Conservation (phyloP, 2,329 filamentous ascomycete genomes). For the Coccinonectria pachysandricola region DNA sequence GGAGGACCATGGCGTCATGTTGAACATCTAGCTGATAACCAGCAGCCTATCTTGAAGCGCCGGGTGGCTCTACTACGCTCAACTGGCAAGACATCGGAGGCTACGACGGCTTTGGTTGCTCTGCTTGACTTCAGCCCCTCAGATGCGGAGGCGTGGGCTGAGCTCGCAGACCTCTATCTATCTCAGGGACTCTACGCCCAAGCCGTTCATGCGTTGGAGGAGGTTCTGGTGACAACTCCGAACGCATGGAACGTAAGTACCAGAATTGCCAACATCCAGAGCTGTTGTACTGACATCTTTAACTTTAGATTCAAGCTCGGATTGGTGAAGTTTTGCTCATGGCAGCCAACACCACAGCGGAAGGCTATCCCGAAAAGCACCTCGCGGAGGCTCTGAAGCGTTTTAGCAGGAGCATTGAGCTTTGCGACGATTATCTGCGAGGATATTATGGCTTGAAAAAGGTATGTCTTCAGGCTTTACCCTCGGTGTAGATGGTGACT, state of each 20-base stretch:
- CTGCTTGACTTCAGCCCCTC: slow-evolving; percentile 78
- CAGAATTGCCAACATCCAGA: too few relatives aligned
- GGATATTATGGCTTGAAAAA: slow-evolving; percentile 88
- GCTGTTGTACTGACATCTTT: too few relatives aligned
- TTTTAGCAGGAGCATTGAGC: slow-evolving; percentile 83
- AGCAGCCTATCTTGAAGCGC: slow-evolving; percentile 75
- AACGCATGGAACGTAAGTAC: slow-evolving; percentile 89
- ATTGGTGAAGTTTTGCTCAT: slow-evolving; percentile 77
- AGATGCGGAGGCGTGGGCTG: slow-evolving; percentile 87
- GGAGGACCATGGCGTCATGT: slow-evolving; percentile 16
- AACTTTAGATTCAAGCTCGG: slow-evolving; percentile 75
- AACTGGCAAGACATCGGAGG: slow-evolving; percentile 59
- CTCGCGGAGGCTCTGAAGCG: slow-evolving; percentile 68
- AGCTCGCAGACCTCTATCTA: slow-evolving; percentile 80
- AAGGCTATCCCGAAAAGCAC: slow-evolving; percentile 36
- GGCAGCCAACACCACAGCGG: slow-evolving; percentile 39
- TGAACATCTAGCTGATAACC: slow-evolving; percentile 11
- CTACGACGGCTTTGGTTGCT: slow-evolving; percentile 61
- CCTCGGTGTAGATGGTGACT: slow-evolving; percentile 1
- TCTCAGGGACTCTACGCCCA: slow-evolving; percentile 69
- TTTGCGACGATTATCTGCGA: slow-evolving; percentile 85
- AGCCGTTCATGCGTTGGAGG: slow-evolving; percentile 80
- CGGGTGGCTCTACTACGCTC: slow-evolving; percentile 70
- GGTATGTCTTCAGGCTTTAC: slow-evolving; percentile 33
- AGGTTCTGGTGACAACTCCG: slow-evolving; percentile 75